phyloP scores from a whole-genome alignment of 2,329 filamentous ascomycete species.

The Botrytis aclada region DNA sequence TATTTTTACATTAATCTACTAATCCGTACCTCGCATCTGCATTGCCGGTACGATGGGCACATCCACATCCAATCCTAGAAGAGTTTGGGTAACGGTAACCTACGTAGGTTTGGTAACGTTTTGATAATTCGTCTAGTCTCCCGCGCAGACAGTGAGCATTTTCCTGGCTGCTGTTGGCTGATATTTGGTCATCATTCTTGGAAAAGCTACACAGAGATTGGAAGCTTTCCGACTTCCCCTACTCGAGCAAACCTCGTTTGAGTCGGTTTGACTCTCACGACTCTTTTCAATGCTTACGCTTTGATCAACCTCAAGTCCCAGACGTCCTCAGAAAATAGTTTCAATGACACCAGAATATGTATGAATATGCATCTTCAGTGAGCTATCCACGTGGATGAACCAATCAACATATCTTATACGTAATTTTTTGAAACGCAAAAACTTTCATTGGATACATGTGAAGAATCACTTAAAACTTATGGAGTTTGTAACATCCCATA shows the following conservation, averaged over 20 bases:
- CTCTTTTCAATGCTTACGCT: not conserved
- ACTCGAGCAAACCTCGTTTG: not conserved
- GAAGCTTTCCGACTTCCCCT: not conserved
- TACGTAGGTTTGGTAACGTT: not conserved
- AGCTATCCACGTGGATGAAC: constrained; percentile 1
- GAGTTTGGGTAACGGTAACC: constrained; percentile 2
- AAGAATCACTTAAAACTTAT: constrained; percentile 11
- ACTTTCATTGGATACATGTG: constrained; percentile 1
- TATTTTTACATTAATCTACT: constrained; percentile 23
- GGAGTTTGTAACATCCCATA: constrained; percentile 6
- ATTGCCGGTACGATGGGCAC: constrained; percentile 19
- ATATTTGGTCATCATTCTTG: not conserved
- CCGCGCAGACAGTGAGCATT: not conserved
- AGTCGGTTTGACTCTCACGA: not conserved
- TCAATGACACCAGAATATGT: constrained; percentile 19
- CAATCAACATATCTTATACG: constrained; percentile 20
- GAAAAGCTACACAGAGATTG: not conserved
- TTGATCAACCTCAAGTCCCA: not conserved
- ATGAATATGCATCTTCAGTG: constrained; percentile 1
- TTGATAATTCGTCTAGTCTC: not conserved
- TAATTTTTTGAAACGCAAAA: constrained; percentile 15
- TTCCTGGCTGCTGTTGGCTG: not conserved
- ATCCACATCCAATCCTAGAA: constrained; percentile 12
- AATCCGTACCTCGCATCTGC: constrained; percentile 29
- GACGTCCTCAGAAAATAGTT: not conserved